Conservation (phyloP, 2,329 filamentous ascomycete genomes). For the Monilinia laxa region DNA sequence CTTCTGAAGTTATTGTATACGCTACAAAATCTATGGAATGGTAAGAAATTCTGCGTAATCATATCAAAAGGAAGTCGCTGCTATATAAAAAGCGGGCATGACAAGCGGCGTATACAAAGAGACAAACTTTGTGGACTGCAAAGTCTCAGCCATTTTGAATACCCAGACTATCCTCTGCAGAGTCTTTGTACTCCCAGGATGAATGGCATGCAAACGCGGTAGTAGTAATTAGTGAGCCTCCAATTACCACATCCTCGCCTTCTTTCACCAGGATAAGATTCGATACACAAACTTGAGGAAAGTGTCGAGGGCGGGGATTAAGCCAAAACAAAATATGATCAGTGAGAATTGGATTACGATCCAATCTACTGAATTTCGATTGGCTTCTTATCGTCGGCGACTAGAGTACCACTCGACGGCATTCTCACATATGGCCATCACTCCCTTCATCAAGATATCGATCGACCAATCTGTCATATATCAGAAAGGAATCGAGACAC, state of each 20-base stretch:
- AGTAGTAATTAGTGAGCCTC: conserved; percentile 52
- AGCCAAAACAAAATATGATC: conserved; percentile 48
- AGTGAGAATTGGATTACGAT: conserved; percentile 43
- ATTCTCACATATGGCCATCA: conserved; percentile 55
- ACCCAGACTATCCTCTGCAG: background rate
- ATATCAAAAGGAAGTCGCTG: conserved; percentile 50
- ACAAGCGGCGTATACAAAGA: conserved; percentile 56
- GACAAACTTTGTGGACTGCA: conserved; percentile 53
- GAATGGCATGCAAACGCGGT: conserved; percentile 49
- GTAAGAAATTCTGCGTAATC: conserved; percentile 55
- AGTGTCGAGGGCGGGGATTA: conserved; percentile 64
- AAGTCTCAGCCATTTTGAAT: conserved; percentile 1
- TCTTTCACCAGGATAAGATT: conserved; percentile 66
- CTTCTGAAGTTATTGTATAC: conserved; percentile 49
- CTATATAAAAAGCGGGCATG: conserved; percentile 58
- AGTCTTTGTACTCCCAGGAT: conserved; percentile 42
- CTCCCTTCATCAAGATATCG: conserved; percentile 54
- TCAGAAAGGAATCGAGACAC: background rate
- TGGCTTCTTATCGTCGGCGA: conserved; percentile 10
- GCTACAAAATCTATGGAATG: conserved; percentile 50
- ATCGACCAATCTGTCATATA: conserved; percentile 28
- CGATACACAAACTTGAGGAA: conserved; percentile 59
- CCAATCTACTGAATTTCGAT: conserved; percentile 40
- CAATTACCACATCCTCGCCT: conserved; percentile 60
- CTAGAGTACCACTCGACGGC: conserved; percentile 14